These are phyloP conservation scores for Clitopilus passeckerianus DNA, from an alignment of 768 basidiomycete species.

Conservation along the genomic window DNA sequence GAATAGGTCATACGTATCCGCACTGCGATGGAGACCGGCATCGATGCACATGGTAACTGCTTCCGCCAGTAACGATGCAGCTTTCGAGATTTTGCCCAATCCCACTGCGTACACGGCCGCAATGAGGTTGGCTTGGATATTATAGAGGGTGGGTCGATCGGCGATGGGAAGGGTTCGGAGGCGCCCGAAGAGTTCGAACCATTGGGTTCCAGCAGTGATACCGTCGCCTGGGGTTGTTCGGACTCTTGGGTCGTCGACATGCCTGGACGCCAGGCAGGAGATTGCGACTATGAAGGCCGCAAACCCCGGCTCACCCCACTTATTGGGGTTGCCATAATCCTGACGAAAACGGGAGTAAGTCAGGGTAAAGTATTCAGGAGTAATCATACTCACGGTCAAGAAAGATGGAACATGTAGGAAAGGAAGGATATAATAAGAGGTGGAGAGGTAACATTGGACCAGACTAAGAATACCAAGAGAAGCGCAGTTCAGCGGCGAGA, in stretches of 20 bases:
- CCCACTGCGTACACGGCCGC: slow-evolving; percentile 94
- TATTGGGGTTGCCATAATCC: slow-evolving; percentile 92
- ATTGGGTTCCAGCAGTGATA: slow-evolving; percentile 85
- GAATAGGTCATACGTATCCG: slow-evolving; percentile 83
- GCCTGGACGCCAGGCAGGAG: slow-evolving; percentile 87
- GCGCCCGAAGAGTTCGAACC: slow-evolving; percentile 86
- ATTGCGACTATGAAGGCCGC: slow-evolving; percentile 91
- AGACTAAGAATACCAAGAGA: slow-evolving; percentile 36
- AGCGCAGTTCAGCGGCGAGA: slow-evolving; percentile 1
- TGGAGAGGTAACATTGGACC: slow-evolving; percentile 83
- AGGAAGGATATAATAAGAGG: slow-evolving; percentile 89
- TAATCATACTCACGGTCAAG: slow-evolving; percentile 49
- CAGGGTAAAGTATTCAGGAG: slow-evolving; percentile 11
- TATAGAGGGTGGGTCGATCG: slow-evolving; percentile 87
- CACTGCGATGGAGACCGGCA: slow-evolving; percentile 83
- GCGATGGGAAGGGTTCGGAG: slow-evolving; percentile 86
- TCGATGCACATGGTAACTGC: slow-evolving; percentile 86
- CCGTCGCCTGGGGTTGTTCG: slow-evolving; percentile 78
- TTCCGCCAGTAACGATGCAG: slow-evolving; percentile 81
- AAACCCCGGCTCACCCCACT: slow-evolving; percentile 96
- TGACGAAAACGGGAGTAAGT: slow-evolving; percentile 17
- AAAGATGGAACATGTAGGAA: slow-evolving; percentile 92
- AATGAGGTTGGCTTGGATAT: slow-evolving; percentile 84
- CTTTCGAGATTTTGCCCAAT: slow-evolving; percentile 82
- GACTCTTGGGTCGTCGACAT: slow-evolving; percentile 89